Evolutionary conservation across 208 protist genomes (phyloP).

Genomic region (Crithidia sp.): DNA sequence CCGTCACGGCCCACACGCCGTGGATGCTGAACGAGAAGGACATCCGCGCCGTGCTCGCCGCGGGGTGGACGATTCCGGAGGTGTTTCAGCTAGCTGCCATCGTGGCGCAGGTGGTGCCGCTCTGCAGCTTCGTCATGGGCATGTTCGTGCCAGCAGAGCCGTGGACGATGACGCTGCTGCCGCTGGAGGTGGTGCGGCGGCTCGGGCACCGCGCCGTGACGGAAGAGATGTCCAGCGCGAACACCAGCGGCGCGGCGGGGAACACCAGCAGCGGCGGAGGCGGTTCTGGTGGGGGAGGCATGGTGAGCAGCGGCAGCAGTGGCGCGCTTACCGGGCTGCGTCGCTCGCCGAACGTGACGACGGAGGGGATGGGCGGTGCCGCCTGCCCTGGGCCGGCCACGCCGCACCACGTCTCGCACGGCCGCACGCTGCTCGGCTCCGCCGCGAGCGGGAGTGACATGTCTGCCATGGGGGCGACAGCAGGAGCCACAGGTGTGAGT

Average conservation of each 20-base stretch:
- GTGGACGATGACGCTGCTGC: slow-evolving; percentile 67
- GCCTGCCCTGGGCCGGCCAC: slow-evolving; percentile 14
- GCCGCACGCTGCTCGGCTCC: slow-evolving; percentile 6
- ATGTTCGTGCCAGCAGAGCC: slow-evolving; percentile 77
- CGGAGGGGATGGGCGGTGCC: slow-evolving; percentile 1
- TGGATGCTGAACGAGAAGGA: slow-evolving; percentile 65
- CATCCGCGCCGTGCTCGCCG: slow-evolving; percentile 46
- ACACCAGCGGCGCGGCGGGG: not conserved
- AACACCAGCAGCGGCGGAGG: not conserved
- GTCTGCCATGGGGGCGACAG: not conserved
- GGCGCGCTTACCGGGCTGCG: slow-evolving; percentile 5
- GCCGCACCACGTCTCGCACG: not conserved
- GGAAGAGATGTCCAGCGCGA: slow-evolving; percentile 2
- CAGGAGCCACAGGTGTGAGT: not conserved
- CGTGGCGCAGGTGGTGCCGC: slow-evolving; percentile 69
- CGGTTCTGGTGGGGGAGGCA: slow-evolving; percentile 6
- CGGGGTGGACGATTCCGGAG: slow-evolving; percentile 79
- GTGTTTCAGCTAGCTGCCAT: slow-evolving; percentile 78
- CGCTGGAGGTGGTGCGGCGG: slow-evolving; percentile 33
- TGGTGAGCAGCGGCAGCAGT: slow-evolving; percentile 19
- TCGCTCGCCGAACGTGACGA: not conserved
- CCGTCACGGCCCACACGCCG: slow-evolving; percentile 75
- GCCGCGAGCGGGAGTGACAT: slow-evolving; percentile 5
- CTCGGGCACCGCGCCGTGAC: slow-evolving; percentile 39
- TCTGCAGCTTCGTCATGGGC: slow-evolving; percentile 81